Conservation (phyloP, 164 flowering plant species). For the Umbilicus rupestris region DNA sequence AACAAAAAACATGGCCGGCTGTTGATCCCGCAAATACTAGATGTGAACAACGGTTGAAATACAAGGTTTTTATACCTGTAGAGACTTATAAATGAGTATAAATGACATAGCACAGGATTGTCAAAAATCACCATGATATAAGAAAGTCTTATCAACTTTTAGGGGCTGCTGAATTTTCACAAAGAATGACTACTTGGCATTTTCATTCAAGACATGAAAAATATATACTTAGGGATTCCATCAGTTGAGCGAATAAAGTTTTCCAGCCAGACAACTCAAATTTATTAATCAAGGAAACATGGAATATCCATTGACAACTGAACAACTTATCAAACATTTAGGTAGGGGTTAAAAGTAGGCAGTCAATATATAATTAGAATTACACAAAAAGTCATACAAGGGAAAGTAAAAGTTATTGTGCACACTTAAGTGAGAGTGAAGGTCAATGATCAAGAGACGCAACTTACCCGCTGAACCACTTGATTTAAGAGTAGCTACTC, state of each 20-base stretch:
- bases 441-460: background rate
- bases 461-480: conserved; percentile 38
- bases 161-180: background rate
- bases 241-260: too few relatives aligned
- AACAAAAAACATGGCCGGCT: conserved; percentile 56
- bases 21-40: conserved; percentile 69
- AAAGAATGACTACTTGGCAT: too few relatives aligned
- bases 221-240: too few relatives aligned
- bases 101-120: background rate
- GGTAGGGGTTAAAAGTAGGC: background rate
- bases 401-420: background rate
- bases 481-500: conserved; percentile 39
- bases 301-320: background rate
- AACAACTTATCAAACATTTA: background rate
- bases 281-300: background rate
- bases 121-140: background rate
- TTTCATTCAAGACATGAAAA: too few relatives aligned
- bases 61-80: conserved; percentile 58
- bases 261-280: background rate
- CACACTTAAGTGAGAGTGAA: background rate
- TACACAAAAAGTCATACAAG: background rate
- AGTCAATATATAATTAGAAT: background rate
- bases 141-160: conserved; percentile 8
- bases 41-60: conserved; percentile 53
- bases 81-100: background rate